A percentile compares a stretch with the other conserved stretches of the same genome.
phyloP scores from a whole-genome alignment of 202 grass and related monocot species.

The Panicum virgatum region DNA sequence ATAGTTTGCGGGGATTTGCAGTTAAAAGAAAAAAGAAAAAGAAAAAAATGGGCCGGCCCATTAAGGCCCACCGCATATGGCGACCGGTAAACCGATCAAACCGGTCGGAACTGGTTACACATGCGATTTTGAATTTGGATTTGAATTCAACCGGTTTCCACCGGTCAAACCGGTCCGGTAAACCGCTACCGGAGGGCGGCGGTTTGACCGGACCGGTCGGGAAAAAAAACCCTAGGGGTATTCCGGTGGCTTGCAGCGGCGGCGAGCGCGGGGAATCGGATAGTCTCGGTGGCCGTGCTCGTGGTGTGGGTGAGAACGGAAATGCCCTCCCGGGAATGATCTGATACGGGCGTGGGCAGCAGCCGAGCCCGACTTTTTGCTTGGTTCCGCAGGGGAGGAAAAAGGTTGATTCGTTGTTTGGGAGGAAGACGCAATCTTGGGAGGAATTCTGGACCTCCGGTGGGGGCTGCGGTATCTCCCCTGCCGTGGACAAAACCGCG shows the following conservation, averaged over 20 bases:
- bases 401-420: constrained; percentile 25
- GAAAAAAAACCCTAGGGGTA: no score
- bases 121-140: no score
- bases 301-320: constrained; percentile 18
- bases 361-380: background rate
- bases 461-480: constrained; percentile 37
- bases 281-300: constrained; percentile 7
- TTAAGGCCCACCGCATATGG: no score
- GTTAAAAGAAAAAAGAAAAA: no score
- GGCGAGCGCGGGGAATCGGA: constrained; percentile 1
- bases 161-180: no score
- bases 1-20: no score
- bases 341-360: background rate
- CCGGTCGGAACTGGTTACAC: no score
- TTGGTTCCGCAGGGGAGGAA: background rate
- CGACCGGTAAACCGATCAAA: no score
- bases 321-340: constrained; percentile 26
- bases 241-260: constrained; percentile 4
- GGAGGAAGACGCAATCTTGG: constrained; percentile 16
- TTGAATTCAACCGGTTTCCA: no score
- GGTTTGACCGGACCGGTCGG: no score
- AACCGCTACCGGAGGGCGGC: no score
- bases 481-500: background rate
- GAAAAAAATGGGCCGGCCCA: no score
- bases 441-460: constrained; percentile 23